Base-by-base conservation (phyloP, 1,284 basidiomycete genomes). In the Ustilago bromivora region DNA sequence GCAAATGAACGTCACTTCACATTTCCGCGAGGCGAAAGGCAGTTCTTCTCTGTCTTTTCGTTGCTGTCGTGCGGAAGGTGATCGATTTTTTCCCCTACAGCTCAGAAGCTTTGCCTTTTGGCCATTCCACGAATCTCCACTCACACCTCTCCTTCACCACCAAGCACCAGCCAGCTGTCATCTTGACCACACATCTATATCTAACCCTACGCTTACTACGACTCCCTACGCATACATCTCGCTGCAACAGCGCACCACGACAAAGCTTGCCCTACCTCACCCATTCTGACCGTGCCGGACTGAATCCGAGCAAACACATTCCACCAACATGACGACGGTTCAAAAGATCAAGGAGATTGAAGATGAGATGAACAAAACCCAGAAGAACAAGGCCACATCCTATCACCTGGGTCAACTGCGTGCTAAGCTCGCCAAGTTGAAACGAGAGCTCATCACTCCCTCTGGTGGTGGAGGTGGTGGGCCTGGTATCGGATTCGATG, bases 401-500 rank as follows among this genome's bases (percentile, higher is more conserved):
- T 97, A 96, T 88, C 96, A 98, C 88, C 88, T 97, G 73, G 96
- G 96, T 65, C 95, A 98, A 88, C 91, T 98, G 85, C 98, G 98
- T 88, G 96, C 97, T 71, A 99, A 99, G 88, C 92, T 99, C 58
- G 97, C 97, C 59, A 99, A 99, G 87, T 92, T 99, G 56, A 91
- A 95, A 78, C 91, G 97, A 68, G 97, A 99, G 86, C 91, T 99
- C 62, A 94, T 99, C 82, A 89, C 91, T 4, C 92, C 94, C 1
- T 88, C 92, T 2, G 88, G 90, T 34, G 90, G 94, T 38, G 93
- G 95, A 9, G 96, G 96, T 15, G 95, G 95, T 2, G 82, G 82
- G 12, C 92, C 91, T 9, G 84, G 84, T 19, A 60, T 80, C 3
- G 84, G 84, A 12, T 98, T 99, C 89, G 96, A 99, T 89, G 96